These are phyloP conservation scores for Citeromyces matritensis DNA, from an alignment of 805 yeast genomes.

Conservation along the genomic window DNA sequence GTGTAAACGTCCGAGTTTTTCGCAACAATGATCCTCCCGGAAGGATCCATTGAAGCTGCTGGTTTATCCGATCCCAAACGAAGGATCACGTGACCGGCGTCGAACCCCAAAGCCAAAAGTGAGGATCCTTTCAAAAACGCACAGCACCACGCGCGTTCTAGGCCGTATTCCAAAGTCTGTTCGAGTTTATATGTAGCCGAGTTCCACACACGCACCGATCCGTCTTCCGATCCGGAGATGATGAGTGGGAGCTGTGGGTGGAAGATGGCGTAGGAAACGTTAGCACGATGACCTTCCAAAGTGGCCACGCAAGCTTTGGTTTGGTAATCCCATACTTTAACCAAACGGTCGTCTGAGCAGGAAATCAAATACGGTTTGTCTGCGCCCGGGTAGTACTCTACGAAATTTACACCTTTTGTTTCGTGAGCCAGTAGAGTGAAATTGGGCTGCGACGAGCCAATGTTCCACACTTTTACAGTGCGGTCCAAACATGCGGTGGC, in stretches of 20 bases:
- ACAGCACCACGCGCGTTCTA: slow-evolving; percentile 96
- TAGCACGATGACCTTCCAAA: slow-evolving; percentile 83
- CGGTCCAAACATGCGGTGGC: slow-evolving; percentile 95
- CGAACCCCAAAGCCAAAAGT: slow-evolving; percentile 84
- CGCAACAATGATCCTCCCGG: slow-evolving; percentile 85
- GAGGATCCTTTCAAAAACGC: slow-evolving; percentile 62
- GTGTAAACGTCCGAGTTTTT: slow-evolving; percentile 83
- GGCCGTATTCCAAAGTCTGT: slow-evolving; percentile 77
- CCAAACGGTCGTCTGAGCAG: slow-evolving; percentile 79
- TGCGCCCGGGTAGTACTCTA: slow-evolving; percentile 92
- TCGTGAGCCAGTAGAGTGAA: slow-evolving; percentile 87
- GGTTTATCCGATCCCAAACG: slow-evolving; percentile 93
- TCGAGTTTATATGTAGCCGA: slow-evolving; percentile 87
- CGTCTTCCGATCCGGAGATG: slow-evolving; percentile 94
- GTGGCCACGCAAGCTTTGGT: slow-evolving; percentile 92
- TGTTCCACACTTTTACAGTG: slow-evolving; percentile 93
- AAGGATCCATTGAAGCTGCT: slow-evolving; percentile 79
- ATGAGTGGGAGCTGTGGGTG: slow-evolving; percentile 96
- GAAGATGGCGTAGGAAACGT: slow-evolving; percentile 93
- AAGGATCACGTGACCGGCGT: slow-evolving; percentile 81
- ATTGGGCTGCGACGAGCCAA: slow-evolving; percentile 79
- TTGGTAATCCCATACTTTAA: slow-evolving; percentile 93
- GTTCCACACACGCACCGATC: slow-evolving; percentile 90
- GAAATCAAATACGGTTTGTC: slow-evolving; percentile 95
- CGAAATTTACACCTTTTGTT: slow-evolving; percentile 87